Conservation (phyloP, 228 moss, liverwort and hornwort genomes). For the Sphagnum magellanicum region DNA sequence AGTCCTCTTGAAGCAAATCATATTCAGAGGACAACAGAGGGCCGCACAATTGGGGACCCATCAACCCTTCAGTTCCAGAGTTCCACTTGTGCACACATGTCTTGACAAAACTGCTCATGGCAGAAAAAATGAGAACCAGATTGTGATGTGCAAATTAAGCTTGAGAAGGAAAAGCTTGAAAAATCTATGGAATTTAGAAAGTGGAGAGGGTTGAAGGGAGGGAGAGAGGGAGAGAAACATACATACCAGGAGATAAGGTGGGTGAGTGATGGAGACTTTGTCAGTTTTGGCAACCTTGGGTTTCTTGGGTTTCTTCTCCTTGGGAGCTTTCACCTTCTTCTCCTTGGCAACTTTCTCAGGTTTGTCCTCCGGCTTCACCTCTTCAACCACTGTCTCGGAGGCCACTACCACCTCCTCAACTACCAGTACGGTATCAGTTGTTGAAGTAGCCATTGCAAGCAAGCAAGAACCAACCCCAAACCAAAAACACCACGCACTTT, state of each 20-base stretch:
- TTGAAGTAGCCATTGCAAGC: conserved; percentile 4
- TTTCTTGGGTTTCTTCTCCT: conserved; percentile 64
- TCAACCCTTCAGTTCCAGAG: too few relatives aligned
- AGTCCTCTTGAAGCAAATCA: too few relatives aligned
- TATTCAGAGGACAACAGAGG: too few relatives aligned
- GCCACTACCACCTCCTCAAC: conserved; percentile 14
- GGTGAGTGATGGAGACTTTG: conserved; percentile 44
- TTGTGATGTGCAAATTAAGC: neutral
- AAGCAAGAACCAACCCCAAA: neutral
- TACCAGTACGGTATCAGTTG: conserved; percentile 24
- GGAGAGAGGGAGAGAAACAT: neutral
- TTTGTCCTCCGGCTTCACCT: conserved; percentile 32
- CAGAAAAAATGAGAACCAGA: neutral
- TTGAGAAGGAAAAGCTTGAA: neutral
- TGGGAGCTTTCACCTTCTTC: conserved; percentile 41
- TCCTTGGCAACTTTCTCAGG: conserved; percentile 58
- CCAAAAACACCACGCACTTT: too few relatives aligned
- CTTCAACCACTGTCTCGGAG: conserved; percentile 19
- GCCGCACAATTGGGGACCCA: too few relatives aligned
- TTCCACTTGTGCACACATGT: neutral
- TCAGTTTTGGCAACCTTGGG: conserved; percentile 15
- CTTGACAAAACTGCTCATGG: neutral
- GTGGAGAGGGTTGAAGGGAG: neutral
- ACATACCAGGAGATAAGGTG: conserved; percentile 52
- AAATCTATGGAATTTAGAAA: too few relatives aligned